Conservation (phyloP, 805 yeast genomes). For the Vanderwaltozyma tropicalis region DNA sequence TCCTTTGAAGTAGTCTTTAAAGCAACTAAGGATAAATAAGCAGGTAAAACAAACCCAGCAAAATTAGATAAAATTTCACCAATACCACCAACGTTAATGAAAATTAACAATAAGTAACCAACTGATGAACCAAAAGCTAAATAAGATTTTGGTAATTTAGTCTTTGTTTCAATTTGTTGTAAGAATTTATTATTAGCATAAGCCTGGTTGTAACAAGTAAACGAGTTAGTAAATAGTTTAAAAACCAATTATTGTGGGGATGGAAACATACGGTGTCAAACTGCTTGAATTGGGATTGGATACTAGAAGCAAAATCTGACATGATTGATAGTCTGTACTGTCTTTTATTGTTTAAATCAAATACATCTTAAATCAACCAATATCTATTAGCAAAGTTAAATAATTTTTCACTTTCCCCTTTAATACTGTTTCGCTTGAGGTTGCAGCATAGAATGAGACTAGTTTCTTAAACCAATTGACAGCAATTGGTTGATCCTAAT, state of each 20-base stretch:
- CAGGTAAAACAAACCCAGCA: slow-evolving; percentile 85
- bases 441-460: too few relatives aligned
- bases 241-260: too few relatives aligned
- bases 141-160: slow-evolving; percentile 72
- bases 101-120: slow-evolving; percentile 65
- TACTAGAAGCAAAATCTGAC: slow-evolving; percentile 38
- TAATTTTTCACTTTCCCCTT: neutral
- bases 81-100: slow-evolving; percentile 86
- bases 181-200: slow-evolving; percentile 27
- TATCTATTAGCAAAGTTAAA: neutral
- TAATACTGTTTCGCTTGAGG: too few relatives aligned
- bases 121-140: slow-evolving; percentile 57
- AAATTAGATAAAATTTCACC: slow-evolving; percentile 90
- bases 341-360: neutral
- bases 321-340: slow-evolving; percentile 11
- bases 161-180: slow-evolving; percentile 34
- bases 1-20: slow-evolving; percentile 54
- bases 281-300: slow-evolving; percentile 36
- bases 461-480: too few relatives aligned
- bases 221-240: neutral
- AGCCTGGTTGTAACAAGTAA: slow-evolving; percentile 9
- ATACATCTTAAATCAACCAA: too few relatives aligned
- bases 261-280: slow-evolving; percentile 37
- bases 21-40: slow-evolving; percentile 78
- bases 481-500: too few relatives aligned